Evolutionary conservation across 75 land plant species (phyloP), one percentile per base, ranked within the genome.

Genomic region (Cunninghamia lanceolata): DNA sequence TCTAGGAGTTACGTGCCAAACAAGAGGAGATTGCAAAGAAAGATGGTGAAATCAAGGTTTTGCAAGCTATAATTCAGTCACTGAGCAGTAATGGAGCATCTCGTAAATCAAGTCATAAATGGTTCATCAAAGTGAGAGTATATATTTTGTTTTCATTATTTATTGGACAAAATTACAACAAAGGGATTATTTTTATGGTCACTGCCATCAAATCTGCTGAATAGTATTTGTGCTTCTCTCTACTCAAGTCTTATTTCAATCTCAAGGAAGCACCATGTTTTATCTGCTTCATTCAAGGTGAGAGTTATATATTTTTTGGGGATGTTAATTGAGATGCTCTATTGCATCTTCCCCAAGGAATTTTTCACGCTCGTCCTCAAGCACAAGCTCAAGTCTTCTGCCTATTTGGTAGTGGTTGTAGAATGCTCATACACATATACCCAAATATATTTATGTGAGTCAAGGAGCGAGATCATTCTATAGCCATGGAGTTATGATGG

Each of bases 11-110:
- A 36, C 92, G 99, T 15, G 86, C 89, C 83, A 95, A 95, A 79
- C 95, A 97, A 82, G 94, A 90, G 83, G 97, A 93, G 84, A 91
- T 95, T 47, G 68, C 86, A 36, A 95, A 93, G 89, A 95, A 93
- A 84, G 96, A 97, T 76, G 90, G 85, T 32, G 96, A 97, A 46
- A 97, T 97, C 63, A 92, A 95, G 84, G 91, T 96, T 34, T 88
- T 97, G 53, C 91, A 97, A 88, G 97, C 99, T 71, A 97, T 94
- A 56, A 95, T 97, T 86, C 93, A 97, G 56, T 91, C 95, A 14
- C 88, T 95, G 36, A 89, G 94, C 73, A 89, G 84, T 70, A 93
- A 84, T 54, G 86, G 45, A 56, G 28, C 85, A 38, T 36, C 79
- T 76, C 40, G 79, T 17, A 76, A 38, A 30, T 76, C 42, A 76